Evolutionary conservation across 768 basidiomycete genomes (phyloP), one percentile per base, ranked within the genome.

Genomic region (Termitomyces sp.): DNA sequence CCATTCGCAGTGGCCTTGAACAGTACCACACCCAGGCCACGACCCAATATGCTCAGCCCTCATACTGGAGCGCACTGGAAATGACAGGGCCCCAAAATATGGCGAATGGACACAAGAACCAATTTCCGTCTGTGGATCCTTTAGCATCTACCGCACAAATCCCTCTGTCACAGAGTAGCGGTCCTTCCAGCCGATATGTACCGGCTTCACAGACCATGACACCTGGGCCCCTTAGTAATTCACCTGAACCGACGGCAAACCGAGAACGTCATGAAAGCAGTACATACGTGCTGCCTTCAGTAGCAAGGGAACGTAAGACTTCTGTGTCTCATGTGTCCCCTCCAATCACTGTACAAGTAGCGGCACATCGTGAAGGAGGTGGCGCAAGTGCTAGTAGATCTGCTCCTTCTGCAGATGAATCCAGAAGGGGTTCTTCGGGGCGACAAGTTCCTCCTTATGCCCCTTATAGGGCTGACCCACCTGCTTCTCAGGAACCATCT

Each of bases 191-290:
- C 44, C 61, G 64, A 29, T 65, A 65, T 41, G 56, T 64, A 20
- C 63, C 63, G n/a, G 60, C 56, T n/a, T 64, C 63, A 16, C 63
- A 59, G 4, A 65, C 64, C n/a, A 62, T 67, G 62, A 32, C 46
- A 14, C 18, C 50, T 20, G 26, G 26, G n/a, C 1, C 54, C 14
- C 39, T 18, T 20, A n/a, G 27, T 13, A 16, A 42, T 31, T 48
- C 55, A 31, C 36, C 59, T 13, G 61, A 64, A 27, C 43, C 41
- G 7, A 14, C 29, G 8, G 16, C 18, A 22, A 53, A 41, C 41
- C 36, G 55, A n/a, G 51, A 46, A 26, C 50, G 46, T 31, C 41
- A 44, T 42, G 59, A 55, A 12, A 60, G 60, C 14, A 57, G 50
- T 43, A 32, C 60, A 14, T 58, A 57, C 14, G 46, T 59, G 29